These are phyloP conservation scores for Musa balbisiana DNA, from an alignment of 202 grass and related monocot species.

Conservation along the genomic window DNA sequence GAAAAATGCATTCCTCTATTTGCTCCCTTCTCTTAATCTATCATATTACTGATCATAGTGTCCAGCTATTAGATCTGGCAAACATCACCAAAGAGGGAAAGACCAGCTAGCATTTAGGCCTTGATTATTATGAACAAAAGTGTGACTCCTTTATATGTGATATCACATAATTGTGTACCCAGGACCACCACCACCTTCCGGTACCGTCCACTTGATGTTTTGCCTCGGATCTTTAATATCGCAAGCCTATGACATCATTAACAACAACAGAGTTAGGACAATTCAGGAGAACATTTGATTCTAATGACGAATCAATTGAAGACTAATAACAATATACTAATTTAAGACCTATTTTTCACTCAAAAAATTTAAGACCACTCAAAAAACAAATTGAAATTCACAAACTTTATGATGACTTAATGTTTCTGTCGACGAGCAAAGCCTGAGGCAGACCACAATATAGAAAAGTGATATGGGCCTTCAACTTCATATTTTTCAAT, in stretches of 20 bases:
- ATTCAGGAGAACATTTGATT: neutral
- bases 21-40: neutral
- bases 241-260: conserved; percentile 50
- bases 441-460: neutral
- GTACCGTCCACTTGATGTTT: conserved; percentile 92
- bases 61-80: neutral
- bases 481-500: neutral
- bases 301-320: neutral
- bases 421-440: neutral
- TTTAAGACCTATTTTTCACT: neutral
- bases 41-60: neutral
- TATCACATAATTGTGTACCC: conserved; percentile 66
- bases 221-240: conserved; percentile 96
- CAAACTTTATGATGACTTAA: neutral
- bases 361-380: too few species aligned
- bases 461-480: neutral
- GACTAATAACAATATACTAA: neutral
- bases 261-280: neutral
- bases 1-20: neutral
- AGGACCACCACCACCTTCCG: conserved; percentile 84
- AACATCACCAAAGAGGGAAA: neutral
- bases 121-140: neutral
- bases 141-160: neutral
- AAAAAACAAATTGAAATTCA: too few species aligned
- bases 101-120: neutral